These are phyloP conservation scores for Cucumis hystrix DNA, from an alignment of 306 rosid species.

Conservation along the genomic window DNA sequence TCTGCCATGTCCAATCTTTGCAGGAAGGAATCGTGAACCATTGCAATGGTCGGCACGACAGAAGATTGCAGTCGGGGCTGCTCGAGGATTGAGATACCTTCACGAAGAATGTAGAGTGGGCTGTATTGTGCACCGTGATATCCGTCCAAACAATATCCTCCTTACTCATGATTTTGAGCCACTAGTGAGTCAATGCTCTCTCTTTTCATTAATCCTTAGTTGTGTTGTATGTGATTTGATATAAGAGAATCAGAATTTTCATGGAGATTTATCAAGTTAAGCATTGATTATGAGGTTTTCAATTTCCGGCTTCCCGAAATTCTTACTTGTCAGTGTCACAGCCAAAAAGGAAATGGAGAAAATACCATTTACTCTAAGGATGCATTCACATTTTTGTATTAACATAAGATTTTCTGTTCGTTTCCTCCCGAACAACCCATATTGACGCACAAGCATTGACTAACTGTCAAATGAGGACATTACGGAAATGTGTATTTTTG, in stretches of 20 bases:
- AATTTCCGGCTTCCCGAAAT: neutral
- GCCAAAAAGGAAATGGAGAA: neutral
- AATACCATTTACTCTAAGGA: neutral
- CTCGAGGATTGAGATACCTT: slow-evolving; percentile 94
- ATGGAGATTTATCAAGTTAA: neutral
- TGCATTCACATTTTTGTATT: neutral
- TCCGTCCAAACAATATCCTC: slow-evolving; percentile 92
- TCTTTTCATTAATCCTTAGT: neutral
- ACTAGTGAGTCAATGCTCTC: slow-evolving; percentile 40
- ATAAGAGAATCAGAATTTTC: neutral
- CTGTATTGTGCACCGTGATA: slow-evolving; percentile 94
- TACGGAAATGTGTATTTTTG: neutral
- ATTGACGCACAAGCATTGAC: neutral
- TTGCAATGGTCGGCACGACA: slow-evolving; percentile 79
- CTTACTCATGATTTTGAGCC: slow-evolving; percentile 98
- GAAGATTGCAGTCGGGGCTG: slow-evolving; percentile 84
- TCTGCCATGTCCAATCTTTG: slow-evolving; percentile 3
- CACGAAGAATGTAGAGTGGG: slow-evolving; percentile 99
- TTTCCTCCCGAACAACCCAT: neutral
- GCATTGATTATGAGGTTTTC: too few species aligned
- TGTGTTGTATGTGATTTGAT: neutral
- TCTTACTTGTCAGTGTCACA: neutral
- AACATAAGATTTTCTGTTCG: neutral
- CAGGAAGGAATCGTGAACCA: slow-evolving; percentile 40
- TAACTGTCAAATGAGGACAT: neutral